phyloP scores from a whole-genome alignment of 768 basidiomycete species.

The Termitomyces sp. region DNA sequence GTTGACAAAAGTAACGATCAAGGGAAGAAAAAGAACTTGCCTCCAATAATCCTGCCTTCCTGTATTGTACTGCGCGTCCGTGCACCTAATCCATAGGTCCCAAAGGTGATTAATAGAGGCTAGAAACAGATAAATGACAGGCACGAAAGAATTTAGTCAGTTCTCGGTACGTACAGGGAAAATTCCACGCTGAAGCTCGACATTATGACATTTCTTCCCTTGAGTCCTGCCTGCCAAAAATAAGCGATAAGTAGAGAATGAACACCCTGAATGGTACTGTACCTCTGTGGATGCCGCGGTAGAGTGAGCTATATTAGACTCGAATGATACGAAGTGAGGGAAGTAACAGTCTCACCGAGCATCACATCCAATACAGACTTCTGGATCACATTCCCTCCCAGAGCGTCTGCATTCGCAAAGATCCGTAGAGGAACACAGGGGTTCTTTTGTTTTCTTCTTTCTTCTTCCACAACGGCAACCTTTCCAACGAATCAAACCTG shows the following conservation, averaged over 20 bases:
- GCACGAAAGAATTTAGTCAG: background rate
- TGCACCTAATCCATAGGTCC: constrained; percentile 38
- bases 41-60: constrained; percentile 17
- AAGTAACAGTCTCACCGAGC: constrained; percentile 24
- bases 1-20: background rate
- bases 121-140: constrained; percentile 10
- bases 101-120: constrained; percentile 28
- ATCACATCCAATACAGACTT: constrained; percentile 39
- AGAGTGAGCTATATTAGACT: background rate
- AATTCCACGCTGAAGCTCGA: constrained; percentile 15
- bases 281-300: constrained; percentile 9
- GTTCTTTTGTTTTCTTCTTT: constrained; percentile 12
- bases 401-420: constrained; percentile 31
- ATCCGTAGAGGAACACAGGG: constrained; percentile 10
- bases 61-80: constrained; percentile 26
- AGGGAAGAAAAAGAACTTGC: constrained; percentile 6
- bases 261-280: background rate
- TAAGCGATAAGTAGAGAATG: background rate
- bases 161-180: constrained; percentile 10
- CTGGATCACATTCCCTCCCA: constrained; percentile 47
- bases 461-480: constrained; percentile 33
- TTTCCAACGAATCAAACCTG: constrained; percentile 35
- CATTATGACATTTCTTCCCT: constrained; percentile 13
- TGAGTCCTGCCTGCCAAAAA: constrained; percentile 10
- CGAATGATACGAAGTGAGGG: background rate